Base-by-base conservation (phyloP, 495 filamentous ascomycete species). In the Lasiosphaeria miniovina region DNA sequence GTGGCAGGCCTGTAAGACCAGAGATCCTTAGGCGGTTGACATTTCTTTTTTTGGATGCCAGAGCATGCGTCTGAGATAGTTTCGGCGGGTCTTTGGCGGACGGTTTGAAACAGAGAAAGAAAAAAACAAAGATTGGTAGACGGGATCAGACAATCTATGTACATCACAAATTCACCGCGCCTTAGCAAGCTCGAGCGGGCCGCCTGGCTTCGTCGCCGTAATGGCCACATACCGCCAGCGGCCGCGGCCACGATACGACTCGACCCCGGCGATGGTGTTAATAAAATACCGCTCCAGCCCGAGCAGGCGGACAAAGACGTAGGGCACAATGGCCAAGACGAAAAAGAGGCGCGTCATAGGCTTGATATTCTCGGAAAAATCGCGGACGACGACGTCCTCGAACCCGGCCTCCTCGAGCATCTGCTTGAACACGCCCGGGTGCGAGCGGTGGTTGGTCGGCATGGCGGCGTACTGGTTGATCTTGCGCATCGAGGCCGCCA, bases 321-420 rank as follows among this genome's bases (percentile, higher is more conserved):
- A 84, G 6, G 83, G 82, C n/a, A 86, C 62, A 49, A 73, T 72
- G 3, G 75, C 83, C 15, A 85, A 57, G 14, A 80, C 31, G 59
- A 68, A 83, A 68, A 85, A 83, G 1, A 84, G 55, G 24, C 80
- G 59, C 60, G 72, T 67, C 77, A 84, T 81, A 2, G 83, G 82
- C 41, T 64, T 65, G 50, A 84, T 77, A 57, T 84, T 80, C 8
- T 73, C 65, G 1, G 81, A 78, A 52, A 75, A 71, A 61, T 84
- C 79, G 24, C 70, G 62, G 6, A 80, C 69, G 6, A 68, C 59
- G 15, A 83, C 69, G 67, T 84, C 71, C 59, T 69, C 63, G 54
- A 86, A 84, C 4, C 82, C 81, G 9, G 71, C 79, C 5, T 81
- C 74, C 67, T 77, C 71, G 6, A 82, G 55, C 69, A 82, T 72